These are phyloP conservation scores for Epichloe glyceriae DNA, from an alignment of 2,329 filamentous ascomycete species.

Conservation along the genomic window DNA sequence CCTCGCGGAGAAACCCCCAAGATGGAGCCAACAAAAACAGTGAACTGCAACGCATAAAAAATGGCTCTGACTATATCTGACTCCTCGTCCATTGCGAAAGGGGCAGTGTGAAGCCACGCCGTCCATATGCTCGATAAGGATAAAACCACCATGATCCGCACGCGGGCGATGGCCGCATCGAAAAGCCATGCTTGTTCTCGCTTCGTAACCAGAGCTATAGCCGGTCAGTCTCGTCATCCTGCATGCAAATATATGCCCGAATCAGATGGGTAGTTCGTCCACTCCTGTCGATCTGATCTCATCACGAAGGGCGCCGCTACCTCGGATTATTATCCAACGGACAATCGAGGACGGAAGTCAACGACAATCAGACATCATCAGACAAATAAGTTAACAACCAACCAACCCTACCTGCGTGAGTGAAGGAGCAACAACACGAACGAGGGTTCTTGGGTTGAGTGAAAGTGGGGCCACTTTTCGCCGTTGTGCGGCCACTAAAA, in stretches of 20 bases:
- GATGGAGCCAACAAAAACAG: neutral
- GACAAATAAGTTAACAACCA: neutral
- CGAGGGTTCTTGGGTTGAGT: neutral
- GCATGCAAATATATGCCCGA: neutral
- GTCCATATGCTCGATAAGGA: neutral
- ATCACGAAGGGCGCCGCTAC: neutral
- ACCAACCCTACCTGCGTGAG: neutral
- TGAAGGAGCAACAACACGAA: neutral
- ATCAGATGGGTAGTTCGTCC: neutral
- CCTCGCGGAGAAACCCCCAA: neutral
- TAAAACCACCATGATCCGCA: neutral
- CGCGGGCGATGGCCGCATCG: neutral
- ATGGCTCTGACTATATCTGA: neutral
- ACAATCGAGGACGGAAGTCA: neutral
- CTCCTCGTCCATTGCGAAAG: neutral
- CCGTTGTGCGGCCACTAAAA: constrained; percentile 1
- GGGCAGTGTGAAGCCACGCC: neutral
- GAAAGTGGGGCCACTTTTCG: neutral
- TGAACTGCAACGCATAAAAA: neutral
- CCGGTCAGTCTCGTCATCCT: neutral
- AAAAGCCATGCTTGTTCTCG: neutral
- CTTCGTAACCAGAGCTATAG: neutral
- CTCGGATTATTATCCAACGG: neutral
- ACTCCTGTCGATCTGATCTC: neutral
- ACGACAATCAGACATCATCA: neutral